Conservation (phyloP, 306 rosid species). For the Gastrolobium bilobum region DNA sequence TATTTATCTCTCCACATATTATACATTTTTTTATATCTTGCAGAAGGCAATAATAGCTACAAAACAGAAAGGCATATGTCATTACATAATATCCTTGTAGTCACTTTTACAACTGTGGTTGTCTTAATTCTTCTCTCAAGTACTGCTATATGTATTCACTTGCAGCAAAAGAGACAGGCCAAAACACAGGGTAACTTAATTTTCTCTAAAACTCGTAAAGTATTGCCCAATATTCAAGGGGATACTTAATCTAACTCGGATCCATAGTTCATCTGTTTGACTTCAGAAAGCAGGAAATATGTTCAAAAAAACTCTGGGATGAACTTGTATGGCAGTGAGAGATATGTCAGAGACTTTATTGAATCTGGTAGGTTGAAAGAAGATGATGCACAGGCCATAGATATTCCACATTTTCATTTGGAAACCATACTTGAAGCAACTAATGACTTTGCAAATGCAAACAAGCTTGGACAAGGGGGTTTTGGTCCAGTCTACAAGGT, state of each 20-base stretch:
- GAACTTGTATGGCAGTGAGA: conserved; percentile 60
- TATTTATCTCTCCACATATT: neutral
- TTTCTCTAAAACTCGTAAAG: neutral
- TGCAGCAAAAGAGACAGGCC: conserved; percentile 56
- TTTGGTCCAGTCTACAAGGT: conserved; percentile 87
- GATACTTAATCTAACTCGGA: conserved; percentile 31
- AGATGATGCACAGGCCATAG: conserved; percentile 66
- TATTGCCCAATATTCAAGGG: conserved; percentile 23
- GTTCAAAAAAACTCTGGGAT: conserved; percentile 58
- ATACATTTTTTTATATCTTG: conserved; percentile 37
- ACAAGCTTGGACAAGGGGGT: conserved; percentile 87
- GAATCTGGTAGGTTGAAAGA: conserved; percentile 67
- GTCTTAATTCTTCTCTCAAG: conserved; percentile 62
- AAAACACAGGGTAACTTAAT: conserved; percentile 62
- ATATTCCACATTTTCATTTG: conserved; percentile 72
- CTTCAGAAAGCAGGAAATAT: conserved; percentile 64
- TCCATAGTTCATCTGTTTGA: conserved; percentile 47
- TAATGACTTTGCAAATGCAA: conserved; percentile 61
- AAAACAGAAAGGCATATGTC: conserved; percentile 46
- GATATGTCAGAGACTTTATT: conserved; percentile 64
- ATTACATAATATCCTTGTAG: conserved; percentile 56
- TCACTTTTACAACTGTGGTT: conserved; percentile 48
- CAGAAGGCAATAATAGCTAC: conserved; percentile 50
- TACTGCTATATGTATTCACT: conserved; percentile 53
- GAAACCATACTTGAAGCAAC: conserved; percentile 72